Evolutionary conservation across 495 filamentous ascomycete species (phyloP).

Genomic region (Penicillium egyptiacum): DNA sequence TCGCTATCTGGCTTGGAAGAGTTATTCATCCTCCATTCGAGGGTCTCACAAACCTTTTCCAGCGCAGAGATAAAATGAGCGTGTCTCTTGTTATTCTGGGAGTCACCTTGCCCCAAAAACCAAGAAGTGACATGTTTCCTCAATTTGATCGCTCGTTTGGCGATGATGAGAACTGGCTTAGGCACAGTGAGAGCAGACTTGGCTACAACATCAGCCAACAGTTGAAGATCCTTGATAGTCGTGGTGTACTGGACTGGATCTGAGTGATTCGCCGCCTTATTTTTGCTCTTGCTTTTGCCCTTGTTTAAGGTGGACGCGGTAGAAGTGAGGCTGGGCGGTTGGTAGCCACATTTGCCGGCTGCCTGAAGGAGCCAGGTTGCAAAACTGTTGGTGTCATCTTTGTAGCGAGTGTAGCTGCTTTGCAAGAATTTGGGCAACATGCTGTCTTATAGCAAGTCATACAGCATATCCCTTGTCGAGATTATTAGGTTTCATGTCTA

Average conservation of each 20-base stretch:
- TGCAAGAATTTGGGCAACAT: conserved; percentile 36
- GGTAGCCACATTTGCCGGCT: conserved; percentile 39
- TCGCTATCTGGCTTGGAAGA: conserved; percentile 20
- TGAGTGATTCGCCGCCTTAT: conserved; percentile 9
- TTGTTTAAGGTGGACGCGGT: conserved; percentile 18
- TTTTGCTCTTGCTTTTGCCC: conserved; percentile 25
- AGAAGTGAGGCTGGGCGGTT: conserved; percentile 21
- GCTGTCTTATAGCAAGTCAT: neutral
- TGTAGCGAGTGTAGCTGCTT: conserved; percentile 48
- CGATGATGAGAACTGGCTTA: conserved; percentile 25
- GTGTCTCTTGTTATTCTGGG: conserved; percentile 23
- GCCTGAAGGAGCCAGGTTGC: conserved; percentile 52
- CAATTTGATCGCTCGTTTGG: conserved; percentile 32
- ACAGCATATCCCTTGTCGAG: neutral
- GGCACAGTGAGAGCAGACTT: conserved; percentile 29
- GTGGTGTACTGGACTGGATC: conserved; percentile 22
- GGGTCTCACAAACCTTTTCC: conserved; percentile 29
- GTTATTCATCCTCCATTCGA: conserved; percentile 28
- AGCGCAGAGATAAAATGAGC: conserved; percentile 32
- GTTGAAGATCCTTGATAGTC: conserved; percentile 31
- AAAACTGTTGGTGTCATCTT: conserved; percentile 48
- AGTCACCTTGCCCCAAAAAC: conserved; percentile 30
- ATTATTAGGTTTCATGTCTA: neutral
- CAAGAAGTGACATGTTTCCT: conserved; percentile 33
- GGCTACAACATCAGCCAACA: conserved; percentile 30